Percentiles rank a stretch among this genome's conserved stretches.
These are phyloP conservation scores for Chamaecrista fasciculata DNA, from an alignment of 306 rosid species.

Conservation along the genomic window DNA sequence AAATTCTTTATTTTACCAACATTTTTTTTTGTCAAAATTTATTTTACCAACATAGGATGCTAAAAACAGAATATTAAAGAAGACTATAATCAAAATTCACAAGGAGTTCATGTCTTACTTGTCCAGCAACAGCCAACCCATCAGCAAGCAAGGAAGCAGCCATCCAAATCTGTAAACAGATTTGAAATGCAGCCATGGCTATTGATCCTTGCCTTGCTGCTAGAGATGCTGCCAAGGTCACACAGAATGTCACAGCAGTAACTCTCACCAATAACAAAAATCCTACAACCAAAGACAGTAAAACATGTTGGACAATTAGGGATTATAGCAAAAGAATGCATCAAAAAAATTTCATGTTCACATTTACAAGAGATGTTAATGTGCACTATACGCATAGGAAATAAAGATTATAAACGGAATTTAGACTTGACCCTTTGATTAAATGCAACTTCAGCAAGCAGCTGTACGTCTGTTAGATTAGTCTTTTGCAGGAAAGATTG, in stretches of 20 bases:
- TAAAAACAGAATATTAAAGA: background rate
- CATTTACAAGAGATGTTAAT: background rate
- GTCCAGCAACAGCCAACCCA: conserved; percentile 92
- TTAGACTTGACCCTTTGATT: background rate
- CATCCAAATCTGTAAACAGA: conserved; percentile 92
- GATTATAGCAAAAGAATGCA: background rate
- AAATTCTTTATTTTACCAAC: background rate
- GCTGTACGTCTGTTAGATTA: background rate
- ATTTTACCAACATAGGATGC: background rate
- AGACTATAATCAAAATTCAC: background rate
- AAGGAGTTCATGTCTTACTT: conserved; percentile 42
- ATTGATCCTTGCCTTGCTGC: conserved; percentile 82
- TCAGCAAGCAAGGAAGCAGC: conserved; percentile 83
- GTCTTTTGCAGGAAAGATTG: background rate
- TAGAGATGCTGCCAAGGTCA: conserved; percentile 76
- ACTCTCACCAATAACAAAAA: conserved; percentile 71
- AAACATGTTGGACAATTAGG: background rate
- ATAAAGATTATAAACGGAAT: background rate
- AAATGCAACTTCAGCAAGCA: background rate
- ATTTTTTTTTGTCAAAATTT: too few species aligned
- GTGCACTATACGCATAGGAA: background rate
- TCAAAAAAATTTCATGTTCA: background rate
- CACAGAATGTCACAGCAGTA: conserved; percentile 78
- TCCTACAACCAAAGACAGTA: conserved; percentile 39
- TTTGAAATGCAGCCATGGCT: conserved; percentile 86